Percentiles rank a stretch among this genome's conserved stretches.
phyloP scores from a whole-genome alignment of 305 asterid genomes.

The Ilex paraguariensis region DNA sequence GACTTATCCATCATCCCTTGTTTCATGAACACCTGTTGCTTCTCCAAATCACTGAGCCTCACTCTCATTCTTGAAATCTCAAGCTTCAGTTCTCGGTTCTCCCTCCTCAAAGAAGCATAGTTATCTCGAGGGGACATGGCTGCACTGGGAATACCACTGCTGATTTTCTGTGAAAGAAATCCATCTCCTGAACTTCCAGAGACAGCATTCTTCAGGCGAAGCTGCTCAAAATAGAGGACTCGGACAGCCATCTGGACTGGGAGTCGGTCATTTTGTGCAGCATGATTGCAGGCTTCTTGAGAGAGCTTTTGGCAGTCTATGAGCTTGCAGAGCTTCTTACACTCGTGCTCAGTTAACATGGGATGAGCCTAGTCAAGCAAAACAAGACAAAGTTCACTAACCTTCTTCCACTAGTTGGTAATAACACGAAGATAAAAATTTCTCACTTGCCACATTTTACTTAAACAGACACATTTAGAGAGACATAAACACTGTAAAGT shows the following conservation, averaged over 20 bases:
- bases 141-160: conserved; percentile 55
- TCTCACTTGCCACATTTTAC: no score
- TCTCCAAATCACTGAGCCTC: conserved; percentile 63
- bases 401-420: neutral
- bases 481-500: no score
- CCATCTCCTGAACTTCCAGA: conserved; percentile 42
- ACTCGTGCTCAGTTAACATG: conserved; percentile 40
- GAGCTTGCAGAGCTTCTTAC: conserved; percentile 53
- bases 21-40: conserved; percentile 59
- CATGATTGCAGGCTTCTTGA: conserved; percentile 65
- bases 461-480: no score
- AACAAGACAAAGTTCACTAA: neutral
- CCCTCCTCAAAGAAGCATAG: conserved; percentile 61
- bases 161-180: conserved; percentile 39
- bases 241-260: conserved; percentile 53
- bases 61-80: conserved; percentile 70
- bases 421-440: neutral
- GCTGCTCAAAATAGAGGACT: conserved; percentile 59
- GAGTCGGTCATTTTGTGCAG: conserved; percentile 63
- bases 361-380: conserved; percentile 40
- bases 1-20: conserved; percentile 62
- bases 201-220: conserved; percentile 46
- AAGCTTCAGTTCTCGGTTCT: conserved; percentile 57
- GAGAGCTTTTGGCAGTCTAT: conserved; percentile 67
- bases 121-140: conserved; percentile 62